These are phyloP conservation scores for Zygnema circumcarinatum DNA, from an alignment of 139 green algal species.

Conservation along the genomic window DNA sequence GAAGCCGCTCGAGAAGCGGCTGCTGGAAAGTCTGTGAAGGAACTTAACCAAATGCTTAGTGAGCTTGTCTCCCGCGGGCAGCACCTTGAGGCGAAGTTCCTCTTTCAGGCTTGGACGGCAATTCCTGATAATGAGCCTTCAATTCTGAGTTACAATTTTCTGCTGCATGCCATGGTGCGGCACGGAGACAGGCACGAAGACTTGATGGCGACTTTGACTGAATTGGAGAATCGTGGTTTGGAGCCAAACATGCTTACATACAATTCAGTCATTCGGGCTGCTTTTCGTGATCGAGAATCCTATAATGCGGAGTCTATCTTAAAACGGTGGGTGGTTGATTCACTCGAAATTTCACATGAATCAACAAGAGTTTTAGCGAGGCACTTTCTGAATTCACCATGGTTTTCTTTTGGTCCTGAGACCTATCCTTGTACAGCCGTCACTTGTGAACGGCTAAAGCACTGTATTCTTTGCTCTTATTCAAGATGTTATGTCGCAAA, in stretches of 20 bases:
- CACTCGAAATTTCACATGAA: no score
- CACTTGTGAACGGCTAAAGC: no score
- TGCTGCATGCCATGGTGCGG: constrained; percentile 31
- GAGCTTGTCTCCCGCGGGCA: background rate
- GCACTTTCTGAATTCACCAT: no score
- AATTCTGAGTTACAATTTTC: constrained; percentile 31
- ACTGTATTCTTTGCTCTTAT: no score
- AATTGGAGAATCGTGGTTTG: background rate
- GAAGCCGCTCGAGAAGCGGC: no score
- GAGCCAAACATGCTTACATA: constrained; percentile 42
- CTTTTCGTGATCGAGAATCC: constrained; percentile 21
- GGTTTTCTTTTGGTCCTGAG: no score
- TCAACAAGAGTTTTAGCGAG: no score
- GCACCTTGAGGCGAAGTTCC: background rate
- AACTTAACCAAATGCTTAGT: background rate
- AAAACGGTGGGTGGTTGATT: background rate
- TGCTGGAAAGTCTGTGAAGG: background rate
- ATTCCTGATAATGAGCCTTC: constrained; percentile 6
- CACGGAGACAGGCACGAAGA: background rate
- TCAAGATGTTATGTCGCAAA: no score
- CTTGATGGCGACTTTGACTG: constrained; percentile 13
- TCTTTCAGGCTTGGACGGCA: background rate
- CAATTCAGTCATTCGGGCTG: constrained; percentile 21
- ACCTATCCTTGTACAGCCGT: no score
- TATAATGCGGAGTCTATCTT: constrained; percentile 18